Percentiles rank a stretch among this genome's conserved stretches.
These are phyloP conservation scores for Vanderwaltozyma yarrowii DNA, from an alignment of 805 yeast species.

Conservation along the genomic window DNA sequence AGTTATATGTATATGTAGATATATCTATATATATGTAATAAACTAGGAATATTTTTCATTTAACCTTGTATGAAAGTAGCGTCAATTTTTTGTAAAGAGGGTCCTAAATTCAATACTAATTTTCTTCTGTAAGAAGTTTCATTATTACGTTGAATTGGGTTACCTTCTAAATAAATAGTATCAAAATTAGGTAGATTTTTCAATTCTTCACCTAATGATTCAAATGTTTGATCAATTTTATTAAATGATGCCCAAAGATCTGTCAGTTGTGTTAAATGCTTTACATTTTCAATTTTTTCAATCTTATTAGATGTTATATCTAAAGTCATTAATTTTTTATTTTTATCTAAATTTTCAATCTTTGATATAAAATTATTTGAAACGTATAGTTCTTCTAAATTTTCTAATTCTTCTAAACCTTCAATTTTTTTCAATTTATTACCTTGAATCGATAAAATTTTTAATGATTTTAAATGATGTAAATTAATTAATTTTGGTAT, in stretches of 20 bases:
- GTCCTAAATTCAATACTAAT: conserved; percentile 52
- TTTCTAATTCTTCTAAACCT: conserved; percentile 61
- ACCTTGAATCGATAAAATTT: conserved; percentile 78
- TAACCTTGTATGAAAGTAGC: conserved; percentile 57
- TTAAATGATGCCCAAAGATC: conserved; percentile 93
- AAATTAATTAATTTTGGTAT: conserved; percentile 59
- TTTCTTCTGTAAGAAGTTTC: conserved; percentile 83
- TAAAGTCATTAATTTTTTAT: conserved; percentile 54
- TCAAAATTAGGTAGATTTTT: conserved; percentile 55
- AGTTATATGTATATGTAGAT: no score
- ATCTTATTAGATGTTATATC: conserved; percentile 77
- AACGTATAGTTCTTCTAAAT: conserved; percentile 76
- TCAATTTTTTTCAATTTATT: conserved; percentile 71
- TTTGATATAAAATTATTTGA: conserved; percentile 72
- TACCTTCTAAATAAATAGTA: conserved; percentile 89
- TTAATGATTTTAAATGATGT: conserved; percentile 46
- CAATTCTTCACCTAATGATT: conserved; percentile 57
- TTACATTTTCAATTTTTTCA: conserved; percentile 48
- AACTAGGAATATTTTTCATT: no score
- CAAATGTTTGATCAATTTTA: conserved; percentile 49
- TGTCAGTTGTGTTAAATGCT: conserved; percentile 60
- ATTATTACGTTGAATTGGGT: conserved; percentile 68
- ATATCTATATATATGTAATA: no score
- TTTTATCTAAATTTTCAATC: conserved; percentile 70
- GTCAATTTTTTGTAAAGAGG: conserved; percentile 72